Evolutionary conservation across 192 early-diverging fungal species (phyloP), one percentile per base, ranked within the genome.

Genomic region (Coemansia aciculifera): DNA sequence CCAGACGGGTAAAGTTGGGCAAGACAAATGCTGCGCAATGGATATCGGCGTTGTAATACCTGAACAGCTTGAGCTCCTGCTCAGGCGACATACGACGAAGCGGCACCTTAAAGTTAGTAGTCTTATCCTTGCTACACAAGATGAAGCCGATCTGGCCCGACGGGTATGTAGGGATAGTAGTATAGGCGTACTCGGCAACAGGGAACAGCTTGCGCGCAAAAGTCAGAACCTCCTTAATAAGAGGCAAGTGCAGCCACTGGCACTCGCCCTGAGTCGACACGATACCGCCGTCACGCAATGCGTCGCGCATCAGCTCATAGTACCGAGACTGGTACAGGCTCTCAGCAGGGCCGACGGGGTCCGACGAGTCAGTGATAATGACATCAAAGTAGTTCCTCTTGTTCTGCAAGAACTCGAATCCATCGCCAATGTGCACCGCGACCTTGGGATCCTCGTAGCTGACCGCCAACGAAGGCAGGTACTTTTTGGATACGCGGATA

Each of bases 261-360:
- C 98, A 98, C 87, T 99, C 98, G 82, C 94, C 96, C 88, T 99
- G 98, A 34, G 95, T 95, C 79, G 91, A 93, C 75, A 99, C 89
- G 63, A 98, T 91, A 75, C 98, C 98, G 39, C 91, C 93, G 11
- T 86, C 86, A 48, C 89, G 89, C 79, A 99, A 86, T 23, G 95
- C 92, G 57, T 90, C 88, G 82, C 90, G 87, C 93, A 99, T 94
- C 64, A 99, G 86, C 75, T 94, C 88, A 83, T 93, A 99, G 85
- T 94, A 99, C 59, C 88, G 87, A 67, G 90, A 87, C 78, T 92
- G 90, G 87, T 95, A 99, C 78, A 99, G 86, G 49, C 90, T 89
- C 72, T 94, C 96, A 54, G 98, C 98, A 23, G 98, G 98, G 23
- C 96, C 96, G 69, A 96, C 95, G 40, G 98, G 98, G 71, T 99